Percentiles rank a stretch among this genome's conserved stretches.
phyloP scores from a whole-genome alignment of 495 filamentous ascomycete species.

The Pyrenula massariospora region DNA sequence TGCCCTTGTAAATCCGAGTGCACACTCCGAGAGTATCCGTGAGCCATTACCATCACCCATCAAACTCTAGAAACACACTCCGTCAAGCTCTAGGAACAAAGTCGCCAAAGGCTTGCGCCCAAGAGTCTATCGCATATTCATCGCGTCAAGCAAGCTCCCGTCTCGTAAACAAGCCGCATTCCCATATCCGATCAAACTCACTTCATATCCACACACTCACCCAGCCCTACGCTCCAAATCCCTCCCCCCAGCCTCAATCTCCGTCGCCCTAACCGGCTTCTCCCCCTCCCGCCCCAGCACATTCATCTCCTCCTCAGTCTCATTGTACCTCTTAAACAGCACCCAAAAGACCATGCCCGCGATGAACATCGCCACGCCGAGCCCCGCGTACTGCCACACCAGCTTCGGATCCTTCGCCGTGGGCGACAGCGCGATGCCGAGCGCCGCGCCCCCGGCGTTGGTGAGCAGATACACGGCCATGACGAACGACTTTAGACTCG shows the following conservation, averaged over 20 bases:
- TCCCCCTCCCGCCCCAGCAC: constrained; percentile 18
- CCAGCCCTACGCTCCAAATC: not conserved
- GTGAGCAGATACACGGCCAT: constrained; percentile 63
- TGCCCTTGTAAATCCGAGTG: too few species aligned
- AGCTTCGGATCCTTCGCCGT: constrained; percentile 60
- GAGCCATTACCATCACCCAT: too few species aligned
- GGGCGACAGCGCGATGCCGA: constrained; percentile 60
- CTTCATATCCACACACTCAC: too few species aligned
- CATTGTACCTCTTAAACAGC: constrained; percentile 30
- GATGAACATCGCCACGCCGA: constrained; percentile 42
- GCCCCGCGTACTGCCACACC: constrained; percentile 52
- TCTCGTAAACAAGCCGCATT: too few species aligned
- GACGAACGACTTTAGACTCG: constrained; percentile 73
- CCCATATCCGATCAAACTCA: too few species aligned
- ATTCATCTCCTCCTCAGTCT: constrained; percentile 34
- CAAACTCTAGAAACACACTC: too few species aligned
- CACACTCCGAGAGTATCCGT: too few species aligned
- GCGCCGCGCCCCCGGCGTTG: constrained; percentile 57
- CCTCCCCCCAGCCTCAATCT: not conserved
- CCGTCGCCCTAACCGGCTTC: not conserved
- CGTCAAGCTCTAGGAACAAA: too few species aligned
- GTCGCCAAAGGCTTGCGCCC: too few species aligned
- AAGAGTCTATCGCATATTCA: too few species aligned
- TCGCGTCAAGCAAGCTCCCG: too few species aligned
- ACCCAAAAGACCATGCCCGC: constrained; percentile 33